Base-by-base conservation (phyloP, 1,284 basidiomycete species). In the Trichosporon asahii region DNA sequence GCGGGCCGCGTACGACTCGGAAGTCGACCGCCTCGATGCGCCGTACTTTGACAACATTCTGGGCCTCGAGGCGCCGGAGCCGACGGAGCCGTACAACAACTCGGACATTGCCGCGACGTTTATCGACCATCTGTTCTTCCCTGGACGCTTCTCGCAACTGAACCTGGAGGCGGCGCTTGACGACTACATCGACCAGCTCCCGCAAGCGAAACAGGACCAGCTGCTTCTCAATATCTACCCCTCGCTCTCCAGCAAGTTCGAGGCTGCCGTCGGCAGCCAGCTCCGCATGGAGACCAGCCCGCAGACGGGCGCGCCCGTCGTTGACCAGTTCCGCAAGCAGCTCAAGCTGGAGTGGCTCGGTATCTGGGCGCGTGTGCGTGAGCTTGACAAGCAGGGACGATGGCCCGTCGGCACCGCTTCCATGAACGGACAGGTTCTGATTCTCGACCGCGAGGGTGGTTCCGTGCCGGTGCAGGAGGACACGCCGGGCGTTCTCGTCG, bases 281-380 rank as follows among this genome's bases (percentile, higher is more conserved):
- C 89, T 96, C 31, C 86, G 86, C 68, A 86, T 95, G 53, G 87
- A 88, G 73, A 87, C 87, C 46, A 91, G 93, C 77, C 86, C 89
- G 0, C 88, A 89, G 72, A 94, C 92, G 0, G 94, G 94, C 11
- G 90, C 90, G 23, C 86, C 89, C 46, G 89, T 91, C 71, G 87
- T 94, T 75, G 88, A 89, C 64, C 89, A 89, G 67, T 95, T 92
- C 80, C 91, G 91, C 88, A 90, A 88, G 76, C 89, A 90, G 0
- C 84, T 95, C 73, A 95, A 93, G 80, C 85, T 91, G 49, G 93
- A 97, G 76, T 97, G 94, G 93, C 91, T 96, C 77, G 92, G 94
- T 1, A 93, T 96, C 77, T 89, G 95, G 73, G 91, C 94, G 14
- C 88, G 92, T 55, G 93, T 92, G 76, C 88, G 92, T 69, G 93